Base-by-base conservation (phyloP, 305 asterid genomes). In the Fraxinus floribunda region DNA sequence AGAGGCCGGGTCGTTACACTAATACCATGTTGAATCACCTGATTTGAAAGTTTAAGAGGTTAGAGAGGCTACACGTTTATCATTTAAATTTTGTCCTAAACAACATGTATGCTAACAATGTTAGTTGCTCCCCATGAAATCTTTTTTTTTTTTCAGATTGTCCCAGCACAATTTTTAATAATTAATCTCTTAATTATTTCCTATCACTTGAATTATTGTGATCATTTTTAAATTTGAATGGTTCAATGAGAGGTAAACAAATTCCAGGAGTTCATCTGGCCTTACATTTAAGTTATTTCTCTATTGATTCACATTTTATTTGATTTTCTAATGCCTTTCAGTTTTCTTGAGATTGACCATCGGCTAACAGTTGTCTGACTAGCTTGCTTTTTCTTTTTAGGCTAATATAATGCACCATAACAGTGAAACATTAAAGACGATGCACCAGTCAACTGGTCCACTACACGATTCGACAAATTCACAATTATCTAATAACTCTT, bases 371-470 rank as follows among this genome's bases (percentile, higher is more conserved):
- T 39, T 35, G 3, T 35, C 85, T 86, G 38, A 79, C 46, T 74
- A n/a, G 71, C 55, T 74, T 71, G 22, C 76, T 81, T 76, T 82
- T 72, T 36, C 84, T 72, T 84, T 80, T 30, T 73, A 96, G 98
- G 95, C 94, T 30, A 96, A 92, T 86, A 94, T 96, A 82, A 88
- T 93, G 88, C 94, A 83, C 36, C 91, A 89, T 55, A 93, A 89
- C 86, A 90, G 90, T 86, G 97, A 94, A 76, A 81, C 85, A 18
- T 84, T 86, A 75, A 93, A 88, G 91, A 91, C 87, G 87, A 89
- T 88, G 87, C 90, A 88, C 72, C 89, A 88, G 79, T 80, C 93
- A 79, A 62, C 90, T 79, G 86, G 82, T 60, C 84, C 82, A 70
- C 86, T 81, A 35, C 82, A 83, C 15, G 89, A 91, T 13, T 79